Base-by-base conservation (phyloP, 2,329 filamentous ascomycete species). In the Phyllosticta capitalensis region DNA sequence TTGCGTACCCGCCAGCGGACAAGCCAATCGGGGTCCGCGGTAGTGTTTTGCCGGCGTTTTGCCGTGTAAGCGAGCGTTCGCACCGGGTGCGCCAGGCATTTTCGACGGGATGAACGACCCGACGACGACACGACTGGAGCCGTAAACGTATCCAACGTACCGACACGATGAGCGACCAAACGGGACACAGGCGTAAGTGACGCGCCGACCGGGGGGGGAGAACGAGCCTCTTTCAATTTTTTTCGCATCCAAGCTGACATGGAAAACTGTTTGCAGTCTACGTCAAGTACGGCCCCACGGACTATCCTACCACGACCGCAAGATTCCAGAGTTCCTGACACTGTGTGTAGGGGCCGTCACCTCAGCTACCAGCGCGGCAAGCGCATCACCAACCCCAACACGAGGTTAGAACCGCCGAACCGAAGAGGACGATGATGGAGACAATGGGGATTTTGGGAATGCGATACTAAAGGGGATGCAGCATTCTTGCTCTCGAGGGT, bases 401-500 rank as follows among this genome's bases (percentile, higher is more conserved):
- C 89, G 20, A 52, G 50, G 50, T 52, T 71, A 89, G 20, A 22
- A 12, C 24, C 19, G 12, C 50, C 50, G 30, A 38, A 38, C 10
- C 30, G 30, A 45, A 14, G 12, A 17, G 17, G 38, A 52, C 19
- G 49, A 19, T 19, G 28, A 52, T 12, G 10, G 14, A 21, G 53
- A 14, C 12, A 28, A 22, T 21, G 21, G n/a, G 9, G 19, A 6
- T n/a, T 55, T 24, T 21, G 72, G n/a, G 14, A 45, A 45, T 1
- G 38, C 17, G 38, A 45, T 45, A 45, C 38, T 45, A 45, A 45
- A 45, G 17, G 38, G 14, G 4, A 1, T 26, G 12, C 65, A 83
- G 89, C 77, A 84, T 97, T 80, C 88, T 99, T 82, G 94, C 96
- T 87, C 95, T 99, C 74, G 92, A 99, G 85, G 92, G 92, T 78